Evolutionary conservation across 2,329 filamentous ascomycete species (phyloP).

Genomic region (Ramularia endophylla): DNA sequence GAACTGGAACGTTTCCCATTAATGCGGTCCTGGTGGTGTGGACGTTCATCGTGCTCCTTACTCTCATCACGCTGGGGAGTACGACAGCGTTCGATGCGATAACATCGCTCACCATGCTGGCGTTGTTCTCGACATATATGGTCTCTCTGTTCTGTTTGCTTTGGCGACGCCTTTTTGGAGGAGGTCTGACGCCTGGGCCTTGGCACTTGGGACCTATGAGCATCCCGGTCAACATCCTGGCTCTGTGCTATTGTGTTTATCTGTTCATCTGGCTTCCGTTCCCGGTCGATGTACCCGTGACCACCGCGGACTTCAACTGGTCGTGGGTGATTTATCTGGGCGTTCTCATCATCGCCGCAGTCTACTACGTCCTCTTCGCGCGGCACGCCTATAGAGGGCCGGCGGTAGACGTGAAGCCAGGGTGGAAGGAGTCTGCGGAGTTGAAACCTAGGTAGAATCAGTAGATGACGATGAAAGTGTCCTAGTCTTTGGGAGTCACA

Average conservation of each 20-base stretch:
- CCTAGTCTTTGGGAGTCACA: too few species aligned
- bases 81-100: conserved; percentile 31
- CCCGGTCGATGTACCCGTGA: conserved; percentile 22
- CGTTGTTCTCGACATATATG: conserved; percentile 38
- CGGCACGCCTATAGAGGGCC: conserved; percentile 16
- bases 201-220: conserved; percentile 37
- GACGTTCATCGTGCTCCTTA: conserved; percentile 20
- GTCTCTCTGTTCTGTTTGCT: conserved; percentile 37
- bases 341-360: conserved; percentile 13
- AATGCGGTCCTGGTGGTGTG: conserved; percentile 23
- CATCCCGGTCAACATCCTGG: conserved; percentile 33
- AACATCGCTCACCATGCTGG: conserved; percentile 35
- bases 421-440: too few species aligned
- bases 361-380: conserved; percentile 15
- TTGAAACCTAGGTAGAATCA: too few species aligned
- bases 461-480: too few species aligned
- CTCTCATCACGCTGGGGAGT: conserved; percentile 24
- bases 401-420: too few species aligned
- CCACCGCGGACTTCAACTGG: conserved; percentile 13
- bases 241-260: conserved; percentile 31
- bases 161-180: conserved; percentile 34
- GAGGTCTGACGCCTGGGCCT: conserved; percentile 33
- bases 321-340: conserved; percentile 17
- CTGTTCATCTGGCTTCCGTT: conserved; percentile 40
- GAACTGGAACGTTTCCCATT: conserved; percentile 17